Percentiles rank a stretch among this genome's conserved stretches.
Evolutionary conservation across 768 basidiomycete genomes (phyloP).

Genomic region (Russula sp.): DNA sequence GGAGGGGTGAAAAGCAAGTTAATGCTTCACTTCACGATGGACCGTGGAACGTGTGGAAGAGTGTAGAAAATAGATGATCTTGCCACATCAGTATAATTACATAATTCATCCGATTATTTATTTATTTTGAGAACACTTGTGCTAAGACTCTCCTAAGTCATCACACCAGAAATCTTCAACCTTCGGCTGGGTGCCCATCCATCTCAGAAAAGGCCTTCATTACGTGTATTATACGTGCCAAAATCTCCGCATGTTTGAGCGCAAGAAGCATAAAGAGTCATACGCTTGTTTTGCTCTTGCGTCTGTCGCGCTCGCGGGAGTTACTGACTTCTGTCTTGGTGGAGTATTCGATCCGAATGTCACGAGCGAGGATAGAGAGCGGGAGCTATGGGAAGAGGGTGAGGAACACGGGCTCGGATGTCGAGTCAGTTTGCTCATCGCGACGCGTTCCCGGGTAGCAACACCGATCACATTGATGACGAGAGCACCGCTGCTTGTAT

Average conservation of each 20-base stretch:
- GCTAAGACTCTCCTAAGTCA: too few relatives aligned
- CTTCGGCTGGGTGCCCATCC: too few relatives aligned
- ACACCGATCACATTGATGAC: constrained; percentile 25
- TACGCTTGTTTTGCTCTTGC: too few relatives aligned
- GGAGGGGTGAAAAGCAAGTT: constrained; percentile 62
- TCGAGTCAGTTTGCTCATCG: too few relatives aligned
- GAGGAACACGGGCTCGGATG: not conserved
- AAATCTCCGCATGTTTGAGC: constrained; percentile 2
- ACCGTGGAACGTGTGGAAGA: not conserved
- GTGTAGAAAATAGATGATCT: not conserved
- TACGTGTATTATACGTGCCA: not conserved
- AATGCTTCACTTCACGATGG: constrained; percentile 74
- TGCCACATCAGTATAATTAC: too few relatives aligned
- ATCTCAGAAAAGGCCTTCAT: too few relatives aligned
- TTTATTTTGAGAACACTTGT: too few relatives aligned
- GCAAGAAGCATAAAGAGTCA: too few relatives aligned
- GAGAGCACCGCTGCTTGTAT: constrained; percentile 11
- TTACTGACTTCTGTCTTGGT: constrained; percentile 9
- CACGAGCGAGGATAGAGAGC: not conserved
- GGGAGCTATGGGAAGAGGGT: not conserved
- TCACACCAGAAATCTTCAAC: too few relatives aligned
- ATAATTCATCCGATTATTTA: too few relatives aligned
- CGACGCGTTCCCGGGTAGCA: too few relatives aligned
- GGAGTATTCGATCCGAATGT: not conserved
- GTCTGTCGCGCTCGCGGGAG: constrained; percentile 63